These are phyloP conservation scores for Thinopyrum elongatum DNA, from an alignment of 176 grass and related monocot genomes.

Conservation along the genomic window DNA sequence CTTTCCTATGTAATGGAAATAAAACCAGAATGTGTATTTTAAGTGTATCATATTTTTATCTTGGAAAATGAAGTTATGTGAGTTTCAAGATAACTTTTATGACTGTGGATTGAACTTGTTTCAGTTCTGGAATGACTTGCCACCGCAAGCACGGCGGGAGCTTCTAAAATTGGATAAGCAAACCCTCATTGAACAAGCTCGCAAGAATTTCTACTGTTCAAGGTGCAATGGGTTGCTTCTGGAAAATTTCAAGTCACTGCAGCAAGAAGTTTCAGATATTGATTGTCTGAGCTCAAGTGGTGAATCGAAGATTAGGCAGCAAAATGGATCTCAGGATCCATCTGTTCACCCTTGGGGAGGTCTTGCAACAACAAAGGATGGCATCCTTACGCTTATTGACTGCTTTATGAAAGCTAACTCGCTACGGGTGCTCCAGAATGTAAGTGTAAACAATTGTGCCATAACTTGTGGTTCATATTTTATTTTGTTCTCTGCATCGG, in stretches of 20 bases:
- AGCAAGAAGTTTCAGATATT: slow-evolving; percentile 44
- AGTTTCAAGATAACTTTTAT: slow-evolving; percentile 14
- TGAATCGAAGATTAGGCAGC: slow-evolving; percentile 28
- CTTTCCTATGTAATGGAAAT: neutral
- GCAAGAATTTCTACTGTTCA: slow-evolving; percentile 94
- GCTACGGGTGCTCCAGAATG: slow-evolving; percentile 77
- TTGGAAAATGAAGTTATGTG: slow-evolving; percentile 19
- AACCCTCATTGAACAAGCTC: slow-evolving; percentile 84
- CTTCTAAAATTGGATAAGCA: slow-evolving; percentile 94
- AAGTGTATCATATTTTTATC: neutral
- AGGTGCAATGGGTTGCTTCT: slow-evolving; percentile 91
- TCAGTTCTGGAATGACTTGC: slow-evolving; percentile 89
- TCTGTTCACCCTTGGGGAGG: slow-evolving; percentile 88
- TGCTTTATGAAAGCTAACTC: slow-evolving; percentile 78
- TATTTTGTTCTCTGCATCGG: slow-evolving; percentile 16
- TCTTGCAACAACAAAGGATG: slow-evolving; percentile 80
- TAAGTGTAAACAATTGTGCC: slow-evolving; percentile 35
- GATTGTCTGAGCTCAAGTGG: slow-evolving; percentile 18
- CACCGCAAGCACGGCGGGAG: slow-evolving; percentile 57
- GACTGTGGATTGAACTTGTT: slow-evolving; percentile 38
- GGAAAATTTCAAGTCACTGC: slow-evolving; percentile 83
- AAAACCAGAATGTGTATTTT: slow-evolving; percentile 2
- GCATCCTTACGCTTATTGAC: slow-evolving; percentile 80
- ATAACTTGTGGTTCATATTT: slow-evolving; percentile 6
- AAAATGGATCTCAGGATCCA: slow-evolving; percentile 56